Evolutionary conservation across 805 yeast species (phyloP).

Genomic region (Lachancea meyersii): DNA sequence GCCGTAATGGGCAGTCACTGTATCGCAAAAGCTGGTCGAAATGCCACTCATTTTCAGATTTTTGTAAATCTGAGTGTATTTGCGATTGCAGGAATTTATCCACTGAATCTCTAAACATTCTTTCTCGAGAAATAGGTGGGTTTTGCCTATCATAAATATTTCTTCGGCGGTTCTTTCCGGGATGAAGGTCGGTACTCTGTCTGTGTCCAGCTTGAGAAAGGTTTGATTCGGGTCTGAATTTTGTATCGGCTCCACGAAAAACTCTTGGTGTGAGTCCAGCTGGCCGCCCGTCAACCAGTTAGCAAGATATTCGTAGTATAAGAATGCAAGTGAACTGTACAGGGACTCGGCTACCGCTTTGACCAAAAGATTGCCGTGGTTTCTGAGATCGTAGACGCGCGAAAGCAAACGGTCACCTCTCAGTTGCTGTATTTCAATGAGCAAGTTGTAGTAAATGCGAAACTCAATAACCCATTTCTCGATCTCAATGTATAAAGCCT

Average conservation of each 20-base stretch:
- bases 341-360: slow-evolving; percentile 38
- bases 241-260: slow-evolving; percentile 42
- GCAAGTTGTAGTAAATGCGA: slow-evolving; percentile 48
- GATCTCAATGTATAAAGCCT: slow-evolving; percentile 34
- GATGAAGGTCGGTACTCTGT: slow-evolving; percentile 37
- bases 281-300: slow-evolving; percentile 70
- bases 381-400: slow-evolving; percentile 42
- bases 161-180: slow-evolving; percentile 36
- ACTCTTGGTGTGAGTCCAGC: slow-evolving; percentile 52
- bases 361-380: slow-evolving; percentile 60
- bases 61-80: slow-evolving; percentile 18
- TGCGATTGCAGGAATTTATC: slow-evolving; percentile 42
- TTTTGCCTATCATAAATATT: slow-evolving; percentile 65
- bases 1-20: slow-evolving; percentile 40
- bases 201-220: slow-evolving; percentile 13
- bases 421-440: slow-evolving; percentile 29
- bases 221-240: background rate
- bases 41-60: slow-evolving; percentile 3
- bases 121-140: slow-evolving; percentile 54
- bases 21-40: slow-evolving; percentile 25
- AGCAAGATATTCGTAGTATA: slow-evolving; percentile 54
- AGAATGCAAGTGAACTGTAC: slow-evolving; percentile 42
- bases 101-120: slow-evolving; percentile 66
- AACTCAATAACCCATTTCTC: slow-evolving; percentile 49
- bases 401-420: slow-evolving; percentile 51